Evolutionary conservation across 1,284 basidiomycete species (phyloP).

Genomic region (Trichosporon ovoides): DNA sequence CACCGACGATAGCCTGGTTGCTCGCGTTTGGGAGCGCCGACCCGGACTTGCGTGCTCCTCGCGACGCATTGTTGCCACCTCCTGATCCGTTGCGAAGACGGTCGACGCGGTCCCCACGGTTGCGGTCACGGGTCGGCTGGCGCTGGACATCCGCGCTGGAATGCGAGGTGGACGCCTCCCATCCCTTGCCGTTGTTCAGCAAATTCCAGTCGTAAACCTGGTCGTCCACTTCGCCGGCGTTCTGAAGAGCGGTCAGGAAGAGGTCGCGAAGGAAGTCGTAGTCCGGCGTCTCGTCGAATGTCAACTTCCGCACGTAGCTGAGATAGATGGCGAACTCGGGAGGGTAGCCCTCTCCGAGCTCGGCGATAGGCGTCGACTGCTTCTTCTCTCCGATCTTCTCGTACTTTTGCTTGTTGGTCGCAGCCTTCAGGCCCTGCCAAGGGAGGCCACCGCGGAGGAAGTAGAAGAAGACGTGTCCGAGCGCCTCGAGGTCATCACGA

Average conservation of each 20-base stretch:
- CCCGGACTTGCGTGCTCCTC: constrained; percentile 40
- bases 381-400: constrained; percentile 99
- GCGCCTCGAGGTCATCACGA: constrained; percentile 86
- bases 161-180: constrained; percentile 65
- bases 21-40: constrained; percentile 44
- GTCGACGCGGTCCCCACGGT: constrained; percentile 49
- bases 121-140: constrained; percentile 37
- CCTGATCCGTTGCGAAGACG: constrained; percentile 42
- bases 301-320: constrained; percentile 92
- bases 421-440: constrained; percentile 95
- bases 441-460: constrained; percentile 87
- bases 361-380: constrained; percentile 90
- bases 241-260: constrained; percentile 86
- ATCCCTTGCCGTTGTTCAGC: constrained; percentile 85
- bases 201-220: constrained; percentile 87
- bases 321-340: constrained; percentile 96
- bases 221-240: constrained; percentile 79
- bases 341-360: constrained; percentile 86
- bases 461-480: constrained; percentile 98
- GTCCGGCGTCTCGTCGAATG: constrained; percentile 93
- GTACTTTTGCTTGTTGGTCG: constrained; percentile 97
- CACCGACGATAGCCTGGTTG: constrained; percentile 49
- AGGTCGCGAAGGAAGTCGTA: constrained; percentile 92
- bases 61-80: constrained; percentile 29
- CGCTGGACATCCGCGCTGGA: constrained; percentile 29